A percentile compares a stretch with the other conserved stretches of the same genome.
phyloP scores from a whole-genome alignment of 2,329 filamentous ascomycete genomes.

The Fusarium albidum region DNA sequence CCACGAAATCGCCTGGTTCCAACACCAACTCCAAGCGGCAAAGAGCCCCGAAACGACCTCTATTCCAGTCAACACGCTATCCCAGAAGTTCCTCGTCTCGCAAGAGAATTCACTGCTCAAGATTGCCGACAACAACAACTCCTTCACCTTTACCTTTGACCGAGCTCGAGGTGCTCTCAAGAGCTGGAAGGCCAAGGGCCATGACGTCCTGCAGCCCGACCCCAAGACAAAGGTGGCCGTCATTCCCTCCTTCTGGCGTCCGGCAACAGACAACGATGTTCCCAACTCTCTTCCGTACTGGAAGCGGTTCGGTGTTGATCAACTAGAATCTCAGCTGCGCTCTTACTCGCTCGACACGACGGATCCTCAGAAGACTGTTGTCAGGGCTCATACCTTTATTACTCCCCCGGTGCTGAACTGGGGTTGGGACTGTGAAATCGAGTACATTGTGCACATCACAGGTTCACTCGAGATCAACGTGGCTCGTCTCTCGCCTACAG shows the following conservation, averaged over 20 bases:
- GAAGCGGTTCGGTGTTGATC: constrained; percentile 59
- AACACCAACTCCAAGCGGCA: constrained; percentile 49
- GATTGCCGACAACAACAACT: constrained; percentile 31
- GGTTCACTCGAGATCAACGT: constrained; percentile 58
- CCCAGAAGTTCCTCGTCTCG: constrained; percentile 35
- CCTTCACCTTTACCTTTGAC: constrained; percentile 55
- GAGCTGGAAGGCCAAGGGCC: constrained; percentile 49
- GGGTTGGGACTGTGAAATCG: constrained; percentile 58
- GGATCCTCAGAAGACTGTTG: constrained; percentile 53
- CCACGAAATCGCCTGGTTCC: constrained; percentile 64
- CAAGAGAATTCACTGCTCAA: constrained; percentile 10
- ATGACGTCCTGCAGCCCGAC: constrained; percentile 46
- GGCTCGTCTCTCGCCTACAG: constrained; percentile 52
- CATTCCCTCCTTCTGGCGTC: constrained; percentile 66
- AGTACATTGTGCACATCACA: constrained; percentile 58
- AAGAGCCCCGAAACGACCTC: not conserved
- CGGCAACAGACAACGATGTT: constrained; percentile 71
- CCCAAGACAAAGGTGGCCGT: constrained; percentile 49
- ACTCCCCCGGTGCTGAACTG: constrained; percentile 69
- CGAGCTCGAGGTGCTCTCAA: constrained; percentile 53
- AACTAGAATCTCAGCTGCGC: constrained; percentile 55
- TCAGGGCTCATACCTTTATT: constrained; percentile 63
- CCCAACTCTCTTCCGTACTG: constrained; percentile 64
- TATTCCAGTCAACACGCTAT: constrained; percentile 11
- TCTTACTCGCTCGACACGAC: constrained; percentile 49